Conservation (phyloP, 2,329 filamentous ascomycete genomes). For the Diaporthe citri region DNA sequence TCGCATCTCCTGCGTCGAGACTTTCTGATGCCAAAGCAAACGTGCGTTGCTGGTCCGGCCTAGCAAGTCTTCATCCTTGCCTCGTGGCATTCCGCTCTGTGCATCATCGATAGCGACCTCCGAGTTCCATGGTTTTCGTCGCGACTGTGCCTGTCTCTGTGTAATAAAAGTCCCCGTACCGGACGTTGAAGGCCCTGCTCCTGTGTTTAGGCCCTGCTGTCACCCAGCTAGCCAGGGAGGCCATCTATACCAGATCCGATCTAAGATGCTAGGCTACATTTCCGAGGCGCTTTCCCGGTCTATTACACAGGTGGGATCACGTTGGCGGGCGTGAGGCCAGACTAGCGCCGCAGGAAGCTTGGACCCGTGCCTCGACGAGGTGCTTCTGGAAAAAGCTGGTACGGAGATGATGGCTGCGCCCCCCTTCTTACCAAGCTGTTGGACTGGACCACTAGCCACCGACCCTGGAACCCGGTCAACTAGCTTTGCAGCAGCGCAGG, state of each 20-base stretch:
- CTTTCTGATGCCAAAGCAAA: constrained; percentile 15
- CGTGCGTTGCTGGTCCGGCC: not conserved
- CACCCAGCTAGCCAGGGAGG: constrained; percentile 3
- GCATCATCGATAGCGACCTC: constrained; percentile 4
- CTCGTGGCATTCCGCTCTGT: constrained; percentile 22
- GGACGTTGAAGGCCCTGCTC: not conserved
- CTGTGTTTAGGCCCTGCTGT: not conserved
- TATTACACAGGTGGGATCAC: constrained; percentile 9
- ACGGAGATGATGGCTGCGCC: constrained; percentile 8
- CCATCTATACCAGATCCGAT: constrained; percentile 28
- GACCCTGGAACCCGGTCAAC: constrained; percentile 23
- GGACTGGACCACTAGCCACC: constrained; percentile 1
- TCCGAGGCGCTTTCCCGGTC: constrained; percentile 20
- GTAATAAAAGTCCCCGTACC: constrained; percentile 1
- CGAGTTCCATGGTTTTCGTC: constrained; percentile 2
- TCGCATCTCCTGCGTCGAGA: constrained; percentile 16
- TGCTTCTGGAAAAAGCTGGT: constrained; percentile 31
- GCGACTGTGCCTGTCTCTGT: not conserved
- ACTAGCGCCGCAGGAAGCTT: constrained; percentile 26
- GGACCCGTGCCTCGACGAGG: constrained; percentile 12
- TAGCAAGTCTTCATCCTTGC: constrained; percentile 16
- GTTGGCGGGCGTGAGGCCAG: constrained; percentile 2
- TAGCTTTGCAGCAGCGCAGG: constrained; percentile 24
- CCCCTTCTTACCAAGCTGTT: constrained; percentile 30
- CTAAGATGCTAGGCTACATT: constrained; percentile 30